phyloP scores from a whole-genome alignment of 2,329 filamentous ascomycete genomes.

The Penicillium sp. region DNA sequence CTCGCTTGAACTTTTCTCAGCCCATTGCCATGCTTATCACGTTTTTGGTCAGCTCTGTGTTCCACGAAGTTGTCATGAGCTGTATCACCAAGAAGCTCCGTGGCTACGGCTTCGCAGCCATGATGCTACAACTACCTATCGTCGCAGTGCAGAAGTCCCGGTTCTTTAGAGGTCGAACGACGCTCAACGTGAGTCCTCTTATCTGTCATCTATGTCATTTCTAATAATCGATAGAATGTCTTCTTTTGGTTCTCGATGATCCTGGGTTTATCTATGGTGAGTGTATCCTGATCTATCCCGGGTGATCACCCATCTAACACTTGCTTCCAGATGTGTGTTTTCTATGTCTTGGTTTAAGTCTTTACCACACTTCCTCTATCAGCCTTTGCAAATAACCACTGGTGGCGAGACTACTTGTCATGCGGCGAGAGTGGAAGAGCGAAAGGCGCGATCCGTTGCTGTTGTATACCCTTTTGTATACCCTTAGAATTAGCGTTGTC shows the following conservation, averaged over 20 bases:
- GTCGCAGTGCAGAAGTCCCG: constrained; percentile 81
- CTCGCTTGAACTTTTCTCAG: constrained; percentile 67
- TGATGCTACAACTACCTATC: constrained; percentile 96
- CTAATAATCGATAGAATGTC: constrained; percentile 52
- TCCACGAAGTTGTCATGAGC: constrained; percentile 93
- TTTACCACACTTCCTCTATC: neutral
- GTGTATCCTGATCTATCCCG: constrained; percentile 29
- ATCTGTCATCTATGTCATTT: neutral
- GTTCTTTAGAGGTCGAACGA: constrained; percentile 66
- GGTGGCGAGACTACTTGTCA: too few species aligned
- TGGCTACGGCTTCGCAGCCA: constrained; percentile 86
- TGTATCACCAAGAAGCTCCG: constrained; percentile 96
- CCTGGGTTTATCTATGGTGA: constrained; percentile 70
- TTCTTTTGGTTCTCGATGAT: constrained; percentile 94
- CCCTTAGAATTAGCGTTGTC: too few species aligned
- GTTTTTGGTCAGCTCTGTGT: constrained; percentile 80
- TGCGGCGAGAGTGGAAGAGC: too few species aligned
- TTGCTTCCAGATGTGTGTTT: constrained; percentile 49
- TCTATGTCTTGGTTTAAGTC: constrained; percentile 49
- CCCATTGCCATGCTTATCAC: constrained; percentile 78
- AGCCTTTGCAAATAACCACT: too few species aligned
- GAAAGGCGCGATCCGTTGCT: too few species aligned
- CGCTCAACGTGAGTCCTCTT: constrained; percentile 58
- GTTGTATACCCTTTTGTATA: too few species aligned
- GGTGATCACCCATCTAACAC: neutral